Evolutionary conservation across 345 rosid species (phyloP).

Genomic region (Anastatica hierochuntica): DNA sequence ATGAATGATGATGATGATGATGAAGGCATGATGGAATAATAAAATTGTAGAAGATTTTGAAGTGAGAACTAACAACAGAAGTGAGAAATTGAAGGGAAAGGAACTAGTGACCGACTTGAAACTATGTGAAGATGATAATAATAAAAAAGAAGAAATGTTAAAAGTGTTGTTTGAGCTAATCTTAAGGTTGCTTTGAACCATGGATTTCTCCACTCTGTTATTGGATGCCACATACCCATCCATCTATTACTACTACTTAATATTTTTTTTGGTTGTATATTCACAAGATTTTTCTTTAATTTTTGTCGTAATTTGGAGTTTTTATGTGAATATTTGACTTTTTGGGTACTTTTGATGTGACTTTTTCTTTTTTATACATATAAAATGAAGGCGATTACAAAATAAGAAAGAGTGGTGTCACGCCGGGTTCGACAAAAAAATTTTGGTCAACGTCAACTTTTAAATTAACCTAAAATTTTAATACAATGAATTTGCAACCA

Average conservation of each 20-base stretch:
- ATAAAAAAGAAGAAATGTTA: not conserved
- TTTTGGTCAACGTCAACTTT: too few relatives aligned
- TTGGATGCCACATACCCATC: constrained; percentile 27
- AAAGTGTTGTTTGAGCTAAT: constrained; percentile 30
- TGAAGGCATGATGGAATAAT: too few relatives aligned
- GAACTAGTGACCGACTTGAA: constrained; percentile 50
- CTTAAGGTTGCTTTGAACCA: constrained; percentile 50
- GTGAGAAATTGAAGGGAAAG: constrained; percentile 39
- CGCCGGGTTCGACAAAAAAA: too few relatives aligned
- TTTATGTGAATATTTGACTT: too few relatives aligned
- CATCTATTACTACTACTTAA: constrained; percentile 23
- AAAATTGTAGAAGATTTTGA: constrained; percentile 38
- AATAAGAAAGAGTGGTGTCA: too few relatives aligned
- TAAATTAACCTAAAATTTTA: too few relatives aligned
- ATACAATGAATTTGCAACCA: too few relatives aligned
- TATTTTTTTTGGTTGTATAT: too few relatives aligned
- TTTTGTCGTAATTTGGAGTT: constrained; percentile 5
- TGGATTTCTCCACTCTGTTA: constrained; percentile 47
- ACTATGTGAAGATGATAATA: not conserved
- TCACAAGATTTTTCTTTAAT: not conserved
- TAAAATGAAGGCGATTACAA: too few relatives aligned
- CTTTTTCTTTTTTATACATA: too few relatives aligned
- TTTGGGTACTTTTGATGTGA: too few relatives aligned
- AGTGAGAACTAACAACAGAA: constrained; percentile 51
- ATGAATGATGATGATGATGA: constrained; percentile 20